Evolutionary conservation across 345 rosid species (phyloP).

Genomic region (Toxicodendron radicans): DNA sequence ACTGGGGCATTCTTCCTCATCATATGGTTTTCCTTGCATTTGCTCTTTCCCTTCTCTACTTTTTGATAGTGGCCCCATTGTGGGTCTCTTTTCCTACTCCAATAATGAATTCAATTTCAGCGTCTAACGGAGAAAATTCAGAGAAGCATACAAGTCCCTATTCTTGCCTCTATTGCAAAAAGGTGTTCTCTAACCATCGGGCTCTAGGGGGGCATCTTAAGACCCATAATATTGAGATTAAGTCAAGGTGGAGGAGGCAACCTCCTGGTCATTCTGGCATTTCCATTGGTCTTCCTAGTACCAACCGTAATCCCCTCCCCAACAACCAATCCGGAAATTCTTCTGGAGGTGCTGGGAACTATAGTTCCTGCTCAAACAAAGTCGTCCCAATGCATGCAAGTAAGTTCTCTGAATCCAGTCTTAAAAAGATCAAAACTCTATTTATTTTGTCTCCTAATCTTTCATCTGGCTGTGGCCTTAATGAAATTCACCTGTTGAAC

Average conservation of each 20-base stretch:
- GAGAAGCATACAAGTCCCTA: constrained; percentile 1
- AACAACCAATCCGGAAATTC: constrained; percentile 18
- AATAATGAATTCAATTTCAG: constrained; percentile 26
- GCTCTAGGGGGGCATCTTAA: constrained; percentile 30
- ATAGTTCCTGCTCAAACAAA: not conserved
- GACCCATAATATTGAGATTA: constrained; percentile 28
- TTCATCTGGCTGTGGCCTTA: not conserved
- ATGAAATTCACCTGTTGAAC: constrained; percentile 15
- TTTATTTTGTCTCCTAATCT: constrained; percentile 9
- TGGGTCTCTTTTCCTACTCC: constrained; percentile 16
- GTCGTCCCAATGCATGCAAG: constrained; percentile 7
- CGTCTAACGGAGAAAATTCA: constrained; percentile 3
- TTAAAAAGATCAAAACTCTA: constrained; percentile 16
- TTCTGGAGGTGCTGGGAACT: constrained; percentile 9
- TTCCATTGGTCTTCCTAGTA: constrained; percentile 8
- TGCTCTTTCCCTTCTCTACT: constrained; percentile 12
- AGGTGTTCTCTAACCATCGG: constrained; percentile 18
- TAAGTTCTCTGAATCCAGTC: constrained; percentile 16
- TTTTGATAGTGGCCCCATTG: not conserved
- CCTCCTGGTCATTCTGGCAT: constrained; percentile 14
- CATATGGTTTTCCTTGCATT: constrained; percentile 10
- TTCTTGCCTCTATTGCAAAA: constrained; percentile 30
- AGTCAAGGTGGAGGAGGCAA: constrained; percentile 9
- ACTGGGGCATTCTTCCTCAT: constrained; percentile 12
- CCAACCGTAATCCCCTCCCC: not conserved